Evolutionary conservation across 768 basidiomycete genomes (phyloP).

Genomic region (Macrolepiota fuliginosa): DNA sequence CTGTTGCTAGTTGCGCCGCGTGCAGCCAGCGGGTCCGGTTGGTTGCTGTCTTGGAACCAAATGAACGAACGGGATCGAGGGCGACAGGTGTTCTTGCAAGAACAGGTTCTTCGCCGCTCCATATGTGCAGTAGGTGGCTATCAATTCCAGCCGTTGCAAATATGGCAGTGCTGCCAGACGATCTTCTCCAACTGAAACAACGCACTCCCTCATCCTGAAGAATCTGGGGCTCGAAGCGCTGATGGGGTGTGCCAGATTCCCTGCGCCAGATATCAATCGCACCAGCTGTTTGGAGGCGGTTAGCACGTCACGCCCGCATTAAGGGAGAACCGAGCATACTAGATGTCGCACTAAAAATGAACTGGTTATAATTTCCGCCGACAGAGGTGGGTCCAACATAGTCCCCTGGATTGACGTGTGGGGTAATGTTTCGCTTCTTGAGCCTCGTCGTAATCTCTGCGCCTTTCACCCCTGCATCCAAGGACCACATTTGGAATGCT

Average conservation of each 20-base stretch:
- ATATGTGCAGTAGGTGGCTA: not conserved
- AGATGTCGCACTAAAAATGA: conserved; percentile 5
- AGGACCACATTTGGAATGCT: conserved; percentile 8
- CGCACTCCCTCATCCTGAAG: not conserved
- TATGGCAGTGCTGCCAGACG: not conserved
- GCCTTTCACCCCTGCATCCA: conserved; percentile 9
- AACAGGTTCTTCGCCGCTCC: conserved; percentile 6
- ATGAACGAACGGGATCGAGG: not conserved
- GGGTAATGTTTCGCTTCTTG: conserved; percentile 2
- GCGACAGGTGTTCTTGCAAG: not conserved
- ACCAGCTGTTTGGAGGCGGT: not conserved
- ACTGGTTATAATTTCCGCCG: conserved; percentile 5
- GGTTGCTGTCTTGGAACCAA: not conserved
- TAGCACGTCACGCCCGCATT: not conserved
- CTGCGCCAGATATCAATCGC: conserved; percentile 8
- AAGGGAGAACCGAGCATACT: not conserved
- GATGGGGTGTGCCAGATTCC: not conserved
- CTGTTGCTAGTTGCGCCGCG: not conserved
- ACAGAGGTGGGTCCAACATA: conserved; percentile 5
- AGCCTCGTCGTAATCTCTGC: conserved; percentile 5
- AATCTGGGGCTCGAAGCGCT: conserved; percentile 6
- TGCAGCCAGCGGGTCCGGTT: not conserved
- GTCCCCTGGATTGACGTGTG: not conserved
- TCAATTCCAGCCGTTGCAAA: conserved; percentile 7
- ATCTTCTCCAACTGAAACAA: conserved; percentile 8